Percentiles rank a stretch among this genome's conserved stretches.
phyloP scores from a whole-genome alignment of 306 rosid species.

The Begonia peltatifolia region DNA sequence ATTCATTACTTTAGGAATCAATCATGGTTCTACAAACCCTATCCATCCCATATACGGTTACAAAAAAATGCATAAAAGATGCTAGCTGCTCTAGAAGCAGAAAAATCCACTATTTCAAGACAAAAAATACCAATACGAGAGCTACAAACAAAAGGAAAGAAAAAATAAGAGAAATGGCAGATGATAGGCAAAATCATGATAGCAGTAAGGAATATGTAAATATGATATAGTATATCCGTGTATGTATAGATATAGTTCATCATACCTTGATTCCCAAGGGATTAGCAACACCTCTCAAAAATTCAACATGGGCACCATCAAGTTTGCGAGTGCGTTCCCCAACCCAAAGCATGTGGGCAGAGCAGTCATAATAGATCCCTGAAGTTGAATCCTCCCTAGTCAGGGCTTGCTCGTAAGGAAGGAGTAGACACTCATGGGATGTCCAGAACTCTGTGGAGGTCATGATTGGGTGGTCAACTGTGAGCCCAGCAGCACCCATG shows the following conservation, averaged over 20 bases:
- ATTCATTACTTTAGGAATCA: too few species aligned
- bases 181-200: not conserved
- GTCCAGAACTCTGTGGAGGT: slow-evolving; percentile 32
- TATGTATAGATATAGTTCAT: not conserved
- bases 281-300: slow-evolving; percentile 30
- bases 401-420: slow-evolving; percentile 35
- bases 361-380: slow-evolving; percentile 28
- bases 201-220: not conserved
- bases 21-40: too few species aligned
- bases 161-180: not conserved
- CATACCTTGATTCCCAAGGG: slow-evolving; percentile 31
- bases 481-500: slow-evolving; percentile 26
- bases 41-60: too few species aligned
- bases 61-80: too few species aligned
- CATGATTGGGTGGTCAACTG: slow-evolving; percentile 26
- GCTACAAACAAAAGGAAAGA: too few species aligned
- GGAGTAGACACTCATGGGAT: slow-evolving; percentile 33
- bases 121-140: too few species aligned
- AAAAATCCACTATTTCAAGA: too few species aligned
- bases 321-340: slow-evolving; percentile 38
- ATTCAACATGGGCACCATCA: slow-evolving; percentile 33
- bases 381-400: slow-evolving; percentile 34
- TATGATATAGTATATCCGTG: not conserved
- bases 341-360: slow-evolving; percentile 36
- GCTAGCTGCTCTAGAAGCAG: too few species aligned